Evolutionary conservation across 2,329 filamentous ascomycete genomes (phyloP), one percentile per base, ranked within the genome.

Genomic region (Cadophora luteo-olivacea): DNA sequence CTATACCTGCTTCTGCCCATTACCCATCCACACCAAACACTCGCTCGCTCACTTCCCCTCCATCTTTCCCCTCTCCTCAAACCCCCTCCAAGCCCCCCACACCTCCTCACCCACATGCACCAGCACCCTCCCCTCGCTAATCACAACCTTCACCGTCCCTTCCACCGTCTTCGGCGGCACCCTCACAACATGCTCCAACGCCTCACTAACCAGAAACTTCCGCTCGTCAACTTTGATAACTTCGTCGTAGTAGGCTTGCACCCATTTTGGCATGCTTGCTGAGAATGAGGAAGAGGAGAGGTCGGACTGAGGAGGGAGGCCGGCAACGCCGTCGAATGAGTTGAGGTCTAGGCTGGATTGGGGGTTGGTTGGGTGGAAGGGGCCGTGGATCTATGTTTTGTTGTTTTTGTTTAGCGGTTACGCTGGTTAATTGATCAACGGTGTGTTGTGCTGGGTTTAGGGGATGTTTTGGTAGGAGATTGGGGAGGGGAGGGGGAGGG

Each of bases 61-160:
- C 33, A 52, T 41, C 32, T 29, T 51, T 14, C 54, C 61, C 57
- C 65, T 62, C 61, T n/a, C 57, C 51, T 73, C 73, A 71, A 71
- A 76, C 61, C 68, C 69, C 66, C 66, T 70, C 75, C 75, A 76
- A 57, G 72, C 67, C 62, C 58, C 54, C 73, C 70, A 74, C 25
- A 72, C 65, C 36, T 52, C 55, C 25, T 75, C 74, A 2, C 48
- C 45, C 36, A 76, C 63, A 22, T 72, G 70, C 60, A 75, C 62
- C 38, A 72, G 0, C 4, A 55, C 38, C 49, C 69, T 72, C 64
- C 74, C 72, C 61, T 69, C 70, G 49, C 67, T 19, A 63, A 75
- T 76, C 4, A 76, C 68, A 8, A 72, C 69, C 60, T 57, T 74
- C 61, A 52, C 72, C 36, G 67, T 66, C 0, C 75, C 75, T 1